Percentiles rank a stretch among this genome's conserved stretches.
Conservation (phyloP, 1,284 basidiomycete genomes). For the Puccinia triticina region DNA sequence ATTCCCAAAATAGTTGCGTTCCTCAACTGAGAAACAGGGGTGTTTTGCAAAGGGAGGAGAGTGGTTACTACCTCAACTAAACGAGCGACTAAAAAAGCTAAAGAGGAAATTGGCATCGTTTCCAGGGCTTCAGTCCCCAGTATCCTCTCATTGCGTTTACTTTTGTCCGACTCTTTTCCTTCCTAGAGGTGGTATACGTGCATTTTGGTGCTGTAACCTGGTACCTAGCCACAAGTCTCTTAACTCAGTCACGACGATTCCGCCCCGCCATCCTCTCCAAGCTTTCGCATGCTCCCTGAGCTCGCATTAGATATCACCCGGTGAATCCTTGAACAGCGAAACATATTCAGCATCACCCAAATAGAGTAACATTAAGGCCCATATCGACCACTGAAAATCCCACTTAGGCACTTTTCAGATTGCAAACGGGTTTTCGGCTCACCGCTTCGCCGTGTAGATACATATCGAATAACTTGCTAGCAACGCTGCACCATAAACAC, state of each 20-base stretch:
- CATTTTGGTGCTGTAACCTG: too few relatives aligned
- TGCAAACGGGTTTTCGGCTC: not conserved
- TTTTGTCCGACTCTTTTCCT: not conserved
- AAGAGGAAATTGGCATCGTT: not conserved
- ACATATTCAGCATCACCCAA: not conserved
- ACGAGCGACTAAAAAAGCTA: conserved; percentile 2
- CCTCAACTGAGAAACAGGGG: conserved; percentile 24
- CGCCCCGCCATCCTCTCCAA: not conserved
- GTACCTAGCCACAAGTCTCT: not conserved
- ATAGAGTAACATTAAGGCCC: not conserved
- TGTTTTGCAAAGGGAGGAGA: conserved; percentile 23
- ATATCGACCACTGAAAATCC: not conserved
- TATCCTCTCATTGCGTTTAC: not conserved
- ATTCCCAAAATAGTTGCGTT: conserved; percentile 27
- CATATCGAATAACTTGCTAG: not conserved
- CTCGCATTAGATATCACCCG: not conserved
- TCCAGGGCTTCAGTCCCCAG: too few relatives aligned
- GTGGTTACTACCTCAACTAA: conserved; percentile 18
- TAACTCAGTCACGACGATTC: not conserved
- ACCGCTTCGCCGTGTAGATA: not conserved
- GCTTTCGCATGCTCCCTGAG: not conserved
- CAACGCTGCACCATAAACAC: not conserved
- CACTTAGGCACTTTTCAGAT: not conserved
- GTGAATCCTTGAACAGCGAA: too few relatives aligned
- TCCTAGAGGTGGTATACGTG: too few relatives aligned